phyloP scores from a whole-genome alignment of 768 basidiomycete genomes.

The Favolaschia claudopus region DNA sequence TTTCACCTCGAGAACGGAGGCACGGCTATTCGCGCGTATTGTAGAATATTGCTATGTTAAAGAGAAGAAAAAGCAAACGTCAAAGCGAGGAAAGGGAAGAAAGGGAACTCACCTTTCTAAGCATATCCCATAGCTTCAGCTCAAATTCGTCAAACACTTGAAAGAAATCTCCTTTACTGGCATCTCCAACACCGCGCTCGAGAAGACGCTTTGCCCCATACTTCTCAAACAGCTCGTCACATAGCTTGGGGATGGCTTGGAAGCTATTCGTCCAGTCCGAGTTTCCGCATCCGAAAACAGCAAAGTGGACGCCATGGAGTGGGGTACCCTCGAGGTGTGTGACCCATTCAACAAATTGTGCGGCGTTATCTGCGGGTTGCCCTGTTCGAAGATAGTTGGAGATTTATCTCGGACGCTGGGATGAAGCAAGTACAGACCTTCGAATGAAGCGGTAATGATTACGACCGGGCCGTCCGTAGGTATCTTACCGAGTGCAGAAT shows the following conservation, averaged over 20 bases:
- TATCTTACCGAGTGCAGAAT: slow-evolving; percentile 43
- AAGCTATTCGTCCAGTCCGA: slow-evolving; percentile 56
- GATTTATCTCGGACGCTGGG: neutral
- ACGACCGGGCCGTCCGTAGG: slow-evolving; percentile 53
- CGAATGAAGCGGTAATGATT: slow-evolving; percentile 56
- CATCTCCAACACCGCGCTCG: slow-evolving; percentile 48
- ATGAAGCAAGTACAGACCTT: slow-evolving; percentile 31
- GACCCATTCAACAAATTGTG: slow-evolving; percentile 52
- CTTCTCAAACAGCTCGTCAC: slow-evolving; percentile 41
- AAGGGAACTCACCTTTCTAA: slow-evolving; percentile 39
- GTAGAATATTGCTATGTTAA: slow-evolving; percentile 43
- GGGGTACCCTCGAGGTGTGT: slow-evolving; percentile 35
- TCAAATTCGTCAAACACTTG: slow-evolving; percentile 52
- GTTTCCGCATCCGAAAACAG: slow-evolving; percentile 59
- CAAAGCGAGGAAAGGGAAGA: neutral
- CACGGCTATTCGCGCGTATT: slow-evolving; percentile 13
- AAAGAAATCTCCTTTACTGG: slow-evolving; percentile 48
- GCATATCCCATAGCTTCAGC: slow-evolving; percentile 42
- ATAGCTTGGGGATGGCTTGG: slow-evolving; percentile 50
- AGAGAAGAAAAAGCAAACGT: neutral
- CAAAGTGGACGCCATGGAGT: slow-evolving; percentile 43
- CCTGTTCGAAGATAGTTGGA: slow-evolving; percentile 27
- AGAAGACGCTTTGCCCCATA: slow-evolving; percentile 45
- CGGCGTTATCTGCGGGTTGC: slow-evolving; percentile 57
- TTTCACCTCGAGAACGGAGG: slow-evolving; percentile 35